Percentiles rank a stretch among this genome's conserved stretches.
These are phyloP conservation scores for Diaporthe australafricana DNA, from an alignment of 2,329 filamentous ascomycete genomes.

Conservation along the genomic window DNA sequence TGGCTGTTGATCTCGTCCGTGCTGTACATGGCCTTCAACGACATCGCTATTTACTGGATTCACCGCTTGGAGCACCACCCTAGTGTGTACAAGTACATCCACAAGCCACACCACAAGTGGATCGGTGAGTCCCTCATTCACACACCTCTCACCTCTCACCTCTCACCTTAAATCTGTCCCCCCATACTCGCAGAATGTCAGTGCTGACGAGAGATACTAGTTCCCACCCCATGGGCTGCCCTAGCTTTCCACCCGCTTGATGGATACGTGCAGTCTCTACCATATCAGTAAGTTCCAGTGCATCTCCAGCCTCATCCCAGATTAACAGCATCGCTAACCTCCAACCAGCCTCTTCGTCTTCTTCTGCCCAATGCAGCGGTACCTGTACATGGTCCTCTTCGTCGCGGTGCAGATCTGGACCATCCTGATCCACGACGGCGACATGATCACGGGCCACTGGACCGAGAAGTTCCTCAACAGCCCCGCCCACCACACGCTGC, in stretches of 20 bases:
- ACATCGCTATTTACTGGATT: slow-evolving; percentile 61
- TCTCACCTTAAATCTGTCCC: neutral
- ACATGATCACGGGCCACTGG: slow-evolving; percentile 61
- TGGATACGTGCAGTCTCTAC: slow-evolving; percentile 58
- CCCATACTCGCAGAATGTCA: neutral
- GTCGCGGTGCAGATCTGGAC: slow-evolving; percentile 60
- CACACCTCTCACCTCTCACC: neutral
- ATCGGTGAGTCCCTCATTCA: slow-evolving; percentile 49
- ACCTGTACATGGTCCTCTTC: slow-evolving; percentile 58
- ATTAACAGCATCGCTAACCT: slow-evolving; percentile 29
- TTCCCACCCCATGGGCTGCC: slow-evolving; percentile 59
- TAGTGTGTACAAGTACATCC: slow-evolving; percentile 58
- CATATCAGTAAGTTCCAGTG: slow-evolving; percentile 54
- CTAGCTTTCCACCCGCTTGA: slow-evolving; percentile 61
- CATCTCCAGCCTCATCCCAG: too few relatives aligned
- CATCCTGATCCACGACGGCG: slow-evolving; percentile 61
- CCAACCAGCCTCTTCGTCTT: slow-evolving; percentile 53
- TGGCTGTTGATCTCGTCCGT: slow-evolving; percentile 53
- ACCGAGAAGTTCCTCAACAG: slow-evolving; percentile 60
- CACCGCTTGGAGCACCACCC: slow-evolving; percentile 59
- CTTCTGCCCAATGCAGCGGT: slow-evolving; percentile 58
- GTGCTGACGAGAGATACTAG: slow-evolving; percentile 40
- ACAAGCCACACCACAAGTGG: slow-evolving; percentile 63
- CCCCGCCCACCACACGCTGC: slow-evolving; percentile 59
- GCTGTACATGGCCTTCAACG: slow-evolving; percentile 59